phyloP scores from a whole-genome alignment of 768 basidiomycete genomes.

The Vararia minispora region DNA sequence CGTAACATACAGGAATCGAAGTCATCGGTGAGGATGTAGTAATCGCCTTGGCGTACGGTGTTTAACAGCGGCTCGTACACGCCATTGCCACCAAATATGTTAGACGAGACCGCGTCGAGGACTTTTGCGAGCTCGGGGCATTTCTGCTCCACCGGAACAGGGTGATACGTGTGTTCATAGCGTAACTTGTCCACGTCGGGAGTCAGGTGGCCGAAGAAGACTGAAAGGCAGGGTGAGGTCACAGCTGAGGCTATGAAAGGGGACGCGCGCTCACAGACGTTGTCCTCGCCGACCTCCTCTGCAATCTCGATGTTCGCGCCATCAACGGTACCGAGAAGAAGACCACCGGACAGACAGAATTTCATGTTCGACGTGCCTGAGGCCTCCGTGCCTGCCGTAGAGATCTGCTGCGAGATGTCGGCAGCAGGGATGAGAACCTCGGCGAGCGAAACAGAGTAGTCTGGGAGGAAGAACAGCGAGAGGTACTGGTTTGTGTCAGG shows the following conservation, averaged over 20 bases:
- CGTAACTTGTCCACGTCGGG: slow-evolving; percentile 82
- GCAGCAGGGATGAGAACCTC: slow-evolving; percentile 85
- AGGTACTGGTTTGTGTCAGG: slow-evolving; percentile 82
- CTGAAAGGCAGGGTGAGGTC: too few relatives aligned
- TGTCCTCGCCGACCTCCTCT: slow-evolving; percentile 87
- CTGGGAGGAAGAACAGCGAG: slow-evolving; percentile 89
- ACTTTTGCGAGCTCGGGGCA: slow-evolving; percentile 76
- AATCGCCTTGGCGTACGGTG: slow-evolving; percentile 66
- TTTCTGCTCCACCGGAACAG: slow-evolving; percentile 69
- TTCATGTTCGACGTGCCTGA: slow-evolving; percentile 80
- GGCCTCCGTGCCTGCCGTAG: slow-evolving; percentile 92
- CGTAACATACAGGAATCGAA: slow-evolving; percentile 83
- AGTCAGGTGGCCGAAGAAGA: slow-evolving; percentile 87
- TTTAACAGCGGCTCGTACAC: slow-evolving; percentile 85
- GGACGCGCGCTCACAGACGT: slow-evolving; percentile 62
- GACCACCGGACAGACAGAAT: slow-evolving; percentile 84
- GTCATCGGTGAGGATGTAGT: slow-evolving; percentile 82
- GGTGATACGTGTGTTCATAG: slow-evolving; percentile 77
- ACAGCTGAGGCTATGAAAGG: too few relatives aligned
- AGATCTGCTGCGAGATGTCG: slow-evolving; percentile 94
- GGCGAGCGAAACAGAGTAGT: slow-evolving; percentile 81
- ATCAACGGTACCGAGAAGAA: slow-evolving; percentile 82
- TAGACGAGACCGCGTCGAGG: slow-evolving; percentile 61
- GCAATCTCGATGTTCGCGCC: slow-evolving; percentile 97
- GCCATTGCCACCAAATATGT: slow-evolving; percentile 67